Base-by-base conservation (phyloP, 768 basidiomycete species). In the Flagelloscypha sp. region DNA sequence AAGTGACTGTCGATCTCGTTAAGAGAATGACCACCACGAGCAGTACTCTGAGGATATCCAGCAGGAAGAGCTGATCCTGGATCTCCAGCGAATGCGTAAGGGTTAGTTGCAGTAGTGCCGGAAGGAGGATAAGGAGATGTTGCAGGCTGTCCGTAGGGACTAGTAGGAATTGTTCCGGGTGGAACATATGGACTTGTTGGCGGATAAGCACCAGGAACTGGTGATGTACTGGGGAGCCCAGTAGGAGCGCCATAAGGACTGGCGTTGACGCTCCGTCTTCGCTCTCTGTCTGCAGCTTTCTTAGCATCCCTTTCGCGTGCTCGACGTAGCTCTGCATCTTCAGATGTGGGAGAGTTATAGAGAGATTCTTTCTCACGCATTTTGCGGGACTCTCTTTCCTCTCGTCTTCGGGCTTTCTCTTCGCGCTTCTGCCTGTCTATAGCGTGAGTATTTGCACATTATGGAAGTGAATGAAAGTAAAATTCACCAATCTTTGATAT, bases 281-380 rank as follows among this genome's bases (percentile, higher is more conserved):
- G 68, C 48, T 77, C 72, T 24, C 62, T 56, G 29, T 44, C 48
- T 30, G 45, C 48, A 35, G 54, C 52, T 11, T 46, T 51, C 30
- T 71, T 61, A 4, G 63, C 59, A 48, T 80, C 78, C 27, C 65
- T 62, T 42, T 77, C 79, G 29, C 77, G 74, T 17, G 71, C 75
- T 19, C 63, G 58, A 32, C 69, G 68, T 19, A 74, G 57, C n/a
- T 77, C 74, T 24, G 63, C 60, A 18, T 79, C 76, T 35, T 67
- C 57, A 44, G 70, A 65, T 22, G 52, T 53, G 35, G 55, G 59
- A 33, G 52, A 53, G 36, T 45, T 48, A 19, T 36, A 30, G 34
- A 61, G 50, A 17, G 63, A 63, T 43, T 77, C 76, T 40, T 70
- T 66, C 39, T 70, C 71, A 33, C 73, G 76, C 10, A 61, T 59